A percentile compares a stretch with the other conserved stretches of the same genome.
Evolutionary conservation across 768 basidiomycete species (phyloP).

Genomic region (Collybia mongolica): DNA sequence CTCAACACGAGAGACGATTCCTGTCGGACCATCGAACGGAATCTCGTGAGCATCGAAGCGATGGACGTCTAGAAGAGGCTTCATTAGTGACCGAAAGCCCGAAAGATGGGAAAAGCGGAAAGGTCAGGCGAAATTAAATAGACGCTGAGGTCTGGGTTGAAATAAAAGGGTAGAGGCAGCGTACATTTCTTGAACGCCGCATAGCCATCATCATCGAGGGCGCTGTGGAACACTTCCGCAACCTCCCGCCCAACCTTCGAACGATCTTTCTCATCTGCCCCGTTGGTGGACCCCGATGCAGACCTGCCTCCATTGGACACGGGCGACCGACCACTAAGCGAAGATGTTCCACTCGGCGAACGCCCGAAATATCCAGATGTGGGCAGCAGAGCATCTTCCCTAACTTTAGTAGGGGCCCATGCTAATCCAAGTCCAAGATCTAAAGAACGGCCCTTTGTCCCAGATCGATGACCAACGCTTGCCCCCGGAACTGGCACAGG

Average conservation of each 20-base stretch:
- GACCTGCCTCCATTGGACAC: slow-evolving; percentile 9
- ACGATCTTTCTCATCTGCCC: slow-evolving; percentile 21
- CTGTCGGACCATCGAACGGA: slow-evolving; percentile 71
- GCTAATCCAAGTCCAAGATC: slow-evolving; percentile 69
- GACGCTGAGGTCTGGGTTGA: background rate
- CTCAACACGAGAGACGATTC: slow-evolving; percentile 65
- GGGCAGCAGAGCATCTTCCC: slow-evolving; percentile 65
- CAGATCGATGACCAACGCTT: slow-evolving; percentile 39
- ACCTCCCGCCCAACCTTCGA: slow-evolving; percentile 43
- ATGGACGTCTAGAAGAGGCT: slow-evolving; percentile 54
- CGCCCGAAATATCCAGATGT: slow-evolving; percentile 37
- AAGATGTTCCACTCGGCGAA: slow-evolving; percentile 28
- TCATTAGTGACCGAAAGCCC: slow-evolving; percentile 10
- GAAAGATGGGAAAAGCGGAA: background rate
- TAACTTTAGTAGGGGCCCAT: slow-evolving; percentile 70
- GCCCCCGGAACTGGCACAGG: slow-evolving; percentile 30
- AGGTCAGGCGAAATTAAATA: slow-evolving; percentile 2
- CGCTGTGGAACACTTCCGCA: slow-evolving; percentile 45
- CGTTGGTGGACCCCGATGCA: slow-evolving; percentile 22
- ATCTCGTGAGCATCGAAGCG: slow-evolving; percentile 75
- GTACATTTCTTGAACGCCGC: slow-evolving; percentile 63
- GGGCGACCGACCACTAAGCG: slow-evolving; percentile 12
- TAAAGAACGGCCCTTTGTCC: slow-evolving; percentile 65
- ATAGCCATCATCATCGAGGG: slow-evolving; percentile 46
- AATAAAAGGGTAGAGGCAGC: slow-evolving; percentile 21